Base-by-base conservation (phyloP, 1,284 basidiomycete species). In the Thelephora terrestris region DNA sequence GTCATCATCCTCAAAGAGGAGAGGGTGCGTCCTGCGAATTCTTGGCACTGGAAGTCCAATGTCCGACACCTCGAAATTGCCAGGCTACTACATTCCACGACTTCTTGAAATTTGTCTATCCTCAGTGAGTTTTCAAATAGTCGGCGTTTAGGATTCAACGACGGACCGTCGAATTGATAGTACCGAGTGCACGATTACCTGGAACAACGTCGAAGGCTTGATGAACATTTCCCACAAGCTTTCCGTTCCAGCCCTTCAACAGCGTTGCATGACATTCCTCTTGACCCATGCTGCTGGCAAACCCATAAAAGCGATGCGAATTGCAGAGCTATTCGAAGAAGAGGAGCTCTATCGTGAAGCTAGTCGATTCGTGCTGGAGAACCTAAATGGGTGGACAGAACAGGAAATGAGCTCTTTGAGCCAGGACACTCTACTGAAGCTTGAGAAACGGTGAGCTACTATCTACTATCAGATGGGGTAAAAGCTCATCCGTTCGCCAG, bases 161-260 rank as follows among this genome's bases (percentile, higher is more conserved):
- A 12, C 29, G 16, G 29, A 37, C 18, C 53, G 46, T 40, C 14
- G 14, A 7, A 9, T 10, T 21, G 25, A 36, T 56, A 90, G 86
- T 56, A 74, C 92, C 47, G 84, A 91, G 57, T 93, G 91, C 66
- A 89, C 87, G 7, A 91, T 93, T 48, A 85, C 87, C 1, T 95
- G 91, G 91, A 89, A 90, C 55, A 94, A 94, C 61, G 91, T 91
- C 25, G 90, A 89, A 57, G 81, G 83, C 36, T 73, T 91, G 27
- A 86, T 91, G 80, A 88, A 89, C 60, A 87, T 91, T 37, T 79
- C 85, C 2, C 79, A 86, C 62, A 91, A 91, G 60, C 80, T 92
- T 49, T 85, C 86, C 56, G 85, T 92, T 6, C 81, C 87, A 0
- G 71, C 84, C 1, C 72, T 96, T 29, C 83, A 90, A 58, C 75